Evolutionary conservation across 148 eudicot species (phyloP).

Genomic region (Arctostaphylos glauca): DNA sequence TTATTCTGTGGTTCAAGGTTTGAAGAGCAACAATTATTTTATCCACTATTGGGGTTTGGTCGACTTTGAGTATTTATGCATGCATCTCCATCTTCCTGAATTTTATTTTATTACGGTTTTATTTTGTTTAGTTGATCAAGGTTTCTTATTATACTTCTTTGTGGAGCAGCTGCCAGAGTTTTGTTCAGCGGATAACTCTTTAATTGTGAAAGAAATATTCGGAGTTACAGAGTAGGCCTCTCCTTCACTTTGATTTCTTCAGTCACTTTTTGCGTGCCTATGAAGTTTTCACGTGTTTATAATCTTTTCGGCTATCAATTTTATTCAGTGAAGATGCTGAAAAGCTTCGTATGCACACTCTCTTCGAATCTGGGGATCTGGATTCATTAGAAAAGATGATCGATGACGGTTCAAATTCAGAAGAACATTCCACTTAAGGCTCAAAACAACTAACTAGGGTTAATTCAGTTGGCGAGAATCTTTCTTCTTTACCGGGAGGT

Average conservation of each 20-base stretch:
- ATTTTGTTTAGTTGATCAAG: slow-evolving; percentile 14
- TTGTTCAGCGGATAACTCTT: slow-evolving; percentile 73
- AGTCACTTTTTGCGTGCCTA: slow-evolving; percentile 1
- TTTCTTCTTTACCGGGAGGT: neutral
- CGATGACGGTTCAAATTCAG: slow-evolving; percentile 43
- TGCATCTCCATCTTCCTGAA: neutral
- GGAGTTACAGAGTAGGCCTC: slow-evolving; percentile 90
- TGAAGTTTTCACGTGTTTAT: neutral
- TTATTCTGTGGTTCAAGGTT: neutral
- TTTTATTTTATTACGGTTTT: neutral
- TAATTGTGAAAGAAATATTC: slow-evolving; percentile 79
- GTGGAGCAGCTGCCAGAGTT: slow-evolving; percentile 73
- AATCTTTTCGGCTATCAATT: neutral
- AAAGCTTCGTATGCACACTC: slow-evolving; percentile 59
- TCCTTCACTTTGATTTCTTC: slow-evolving; percentile 19
- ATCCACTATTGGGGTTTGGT: neutral
- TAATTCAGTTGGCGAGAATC: neutral
- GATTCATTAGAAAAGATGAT: slow-evolving; percentile 77
- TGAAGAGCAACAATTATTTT: neutral
- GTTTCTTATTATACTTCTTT: slow-evolving; percentile 10
- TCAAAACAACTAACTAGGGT: slow-evolving; percentile 4
- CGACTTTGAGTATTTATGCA: neutral
- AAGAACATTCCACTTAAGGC: slow-evolving; percentile 30
- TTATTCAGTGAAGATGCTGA: slow-evolving; percentile 82
- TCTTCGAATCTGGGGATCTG: slow-evolving; percentile 68